These are phyloP conservation scores for Alternaria incomplexa DNA, from an alignment of 2,329 filamentous ascomycete genomes.

Conservation along the genomic window DNA sequence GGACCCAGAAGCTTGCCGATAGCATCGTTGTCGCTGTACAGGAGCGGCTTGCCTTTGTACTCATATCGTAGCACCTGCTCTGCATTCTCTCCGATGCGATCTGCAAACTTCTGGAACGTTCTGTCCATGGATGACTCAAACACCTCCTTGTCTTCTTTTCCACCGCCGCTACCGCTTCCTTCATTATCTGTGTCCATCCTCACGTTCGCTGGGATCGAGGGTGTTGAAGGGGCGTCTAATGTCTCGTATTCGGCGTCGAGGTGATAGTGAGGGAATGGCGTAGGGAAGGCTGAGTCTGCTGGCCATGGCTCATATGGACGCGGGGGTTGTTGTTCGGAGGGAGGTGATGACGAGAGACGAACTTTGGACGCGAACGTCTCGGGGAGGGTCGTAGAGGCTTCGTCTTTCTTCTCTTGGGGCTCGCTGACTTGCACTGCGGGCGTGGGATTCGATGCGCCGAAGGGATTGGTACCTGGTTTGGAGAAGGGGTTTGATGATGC, in stretches of 20 bases:
- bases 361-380: conserved; percentile 78
- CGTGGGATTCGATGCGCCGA: conserved; percentile 54
- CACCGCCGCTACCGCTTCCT: conserved; percentile 35
- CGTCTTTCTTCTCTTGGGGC: conserved; percentile 27
- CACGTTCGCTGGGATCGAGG: conserved; percentile 57
- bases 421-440: conserved; percentile 26
- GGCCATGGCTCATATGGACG: conserved; percentile 77
- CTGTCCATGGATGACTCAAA: conserved; percentile 58
- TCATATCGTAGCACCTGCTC: conserved; percentile 60
- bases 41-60: conserved; percentile 60
- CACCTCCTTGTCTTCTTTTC: conserved; percentile 54
- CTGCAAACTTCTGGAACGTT: conserved; percentile 60
- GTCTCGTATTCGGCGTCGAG: conserved; percentile 92
- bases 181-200: conserved; percentile 51
- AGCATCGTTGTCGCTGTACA: conserved; percentile 80
- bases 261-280: conserved; percentile 77
- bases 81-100: conserved; percentile 57
- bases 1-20: conserved; percentile 69
- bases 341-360: conserved; percentile 55
- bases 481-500: conserved; percentile 64
- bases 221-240: conserved; percentile 65
- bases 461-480: conserved; percentile 30
- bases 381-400: conserved; percentile 63
- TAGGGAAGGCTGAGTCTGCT: conserved; percentile 65
- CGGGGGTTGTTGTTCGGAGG: conserved; percentile 43